Conservation (phyloP, 441 rosid genomes). For the Mallotus japonicus region DNA sequence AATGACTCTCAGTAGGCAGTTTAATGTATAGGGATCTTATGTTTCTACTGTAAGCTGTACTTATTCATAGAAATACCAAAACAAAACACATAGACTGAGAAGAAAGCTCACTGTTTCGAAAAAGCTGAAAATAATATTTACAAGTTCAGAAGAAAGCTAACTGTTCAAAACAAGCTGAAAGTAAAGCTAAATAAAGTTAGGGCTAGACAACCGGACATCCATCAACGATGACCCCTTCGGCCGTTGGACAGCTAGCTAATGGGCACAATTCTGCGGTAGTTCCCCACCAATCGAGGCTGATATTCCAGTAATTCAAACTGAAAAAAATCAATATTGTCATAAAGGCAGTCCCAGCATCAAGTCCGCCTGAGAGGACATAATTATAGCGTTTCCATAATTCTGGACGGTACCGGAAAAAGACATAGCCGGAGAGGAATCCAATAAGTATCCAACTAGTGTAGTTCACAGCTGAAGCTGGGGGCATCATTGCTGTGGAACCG, state of each 20-base stretch:
- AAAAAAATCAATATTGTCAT: conserved; percentile 58
- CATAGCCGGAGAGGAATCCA: conserved; percentile 56
- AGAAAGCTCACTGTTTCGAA: background rate
- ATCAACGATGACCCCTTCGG: conserved; percentile 44
- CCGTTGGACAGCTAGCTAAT: conserved; percentile 71
- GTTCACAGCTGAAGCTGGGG: conserved; percentile 71
- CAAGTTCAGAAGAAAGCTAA: background rate
- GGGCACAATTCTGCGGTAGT: conserved; percentile 52
- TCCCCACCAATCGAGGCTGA: conserved; percentile 66
- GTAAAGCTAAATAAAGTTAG: background rate
- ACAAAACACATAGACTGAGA: background rate
- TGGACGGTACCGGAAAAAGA: conserved; percentile 48
- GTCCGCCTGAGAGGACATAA: conserved; percentile 65
- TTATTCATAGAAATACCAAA: too few relatives aligned
- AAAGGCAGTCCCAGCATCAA: conserved; percentile 79
- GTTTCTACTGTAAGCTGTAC: background rate
- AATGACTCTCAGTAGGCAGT: too few relatives aligned
- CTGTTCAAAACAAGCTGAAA: too few relatives aligned
- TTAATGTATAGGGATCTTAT: too few relatives aligned
- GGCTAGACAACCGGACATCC: conserved; percentile 59
- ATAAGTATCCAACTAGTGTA: conserved; percentile 61
- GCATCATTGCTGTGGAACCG: conserved; percentile 58
- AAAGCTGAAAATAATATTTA: background rate
- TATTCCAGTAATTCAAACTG: conserved; percentile 39
- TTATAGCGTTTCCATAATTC: conserved; percentile 71